Evolutionary conservation across 306 rosid species (phyloP), one percentile per base, ranked within the genome.

Genomic region (Ammopiptanthus mongolicus): DNA sequence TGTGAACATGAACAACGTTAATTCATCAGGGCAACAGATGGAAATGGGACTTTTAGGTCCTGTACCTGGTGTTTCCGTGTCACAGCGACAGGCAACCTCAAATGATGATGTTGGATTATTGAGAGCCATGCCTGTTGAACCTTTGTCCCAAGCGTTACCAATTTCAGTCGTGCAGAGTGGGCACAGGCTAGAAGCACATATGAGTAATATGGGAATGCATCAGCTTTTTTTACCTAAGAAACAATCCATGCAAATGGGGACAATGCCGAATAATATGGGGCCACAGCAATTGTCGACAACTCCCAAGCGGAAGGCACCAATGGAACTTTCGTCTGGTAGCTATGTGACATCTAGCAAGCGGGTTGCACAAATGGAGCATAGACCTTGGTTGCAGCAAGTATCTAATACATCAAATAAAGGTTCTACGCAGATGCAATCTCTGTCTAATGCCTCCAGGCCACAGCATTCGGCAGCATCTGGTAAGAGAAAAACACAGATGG

Each of bases 301-400:
- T 6, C 83, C 78, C 64, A 95, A 95, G 92, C 86, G 97, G 48
- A 95, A 92, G 88, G 88, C 87, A 7, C 72, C 86, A 0, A 8
- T 31, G 53, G 99, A 90, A 78, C 64, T 77, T 17, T 62, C 78
- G 12, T 34, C 83, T 1, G 51, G 73, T 59, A 50, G 84, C 63
- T 77, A 75, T 18, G 42, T 57, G 23, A 34, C 84, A 61, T 80
- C 87, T 41, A 85, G 66, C 62, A 91, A 95, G 86, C 86, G 92
- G 60, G 76, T 69, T 53, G 88, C 86, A 39, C 82, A 80, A 48
- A 47, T 73, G 84, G 92, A 81, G 50, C 84, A 79, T 61, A 87
- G 91, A 39, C 97, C 97, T 67, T 89, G 98, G 99, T 71, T 86
- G 86, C 98, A 84, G 73, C 91, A 85, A 70, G 81, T 5, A 50